These are phyloP conservation scores for Podochytrium sp. DNA, from an alignment of 192 early-diverging fungal species.

Conservation along the genomic window DNA sequence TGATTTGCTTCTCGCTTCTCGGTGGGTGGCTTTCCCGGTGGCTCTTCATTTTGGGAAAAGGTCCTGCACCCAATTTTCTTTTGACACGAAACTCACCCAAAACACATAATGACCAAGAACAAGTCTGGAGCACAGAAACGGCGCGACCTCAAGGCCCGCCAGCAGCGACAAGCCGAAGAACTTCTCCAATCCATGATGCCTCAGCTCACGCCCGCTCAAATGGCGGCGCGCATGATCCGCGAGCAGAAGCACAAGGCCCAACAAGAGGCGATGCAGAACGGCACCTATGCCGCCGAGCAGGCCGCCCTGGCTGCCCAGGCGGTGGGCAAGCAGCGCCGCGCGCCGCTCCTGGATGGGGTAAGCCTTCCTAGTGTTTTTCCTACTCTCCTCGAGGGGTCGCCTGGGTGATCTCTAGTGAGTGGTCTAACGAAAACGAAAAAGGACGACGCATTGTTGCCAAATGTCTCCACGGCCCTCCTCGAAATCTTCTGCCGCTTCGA, in stretches of 20 bases:
- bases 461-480: slow-evolving; percentile 51
- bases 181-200: background rate
- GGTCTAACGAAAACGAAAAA: no score
- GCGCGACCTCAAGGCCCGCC: background rate
- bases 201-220: slow-evolving; percentile 25
- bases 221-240: slow-evolving; percentile 17
- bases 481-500: slow-evolving; percentile 72
- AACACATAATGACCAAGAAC: slow-evolving; percentile 3
- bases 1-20: no score
- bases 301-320: background rate
- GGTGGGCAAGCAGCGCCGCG: slow-evolving; percentile 15
- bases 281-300: background rate
- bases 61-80: no score
- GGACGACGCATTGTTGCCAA: slow-evolving; percentile 52
- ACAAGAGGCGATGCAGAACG: slow-evolving; percentile 5
- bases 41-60: no score
- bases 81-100: background rate
- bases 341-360: slow-evolving; percentile 19
- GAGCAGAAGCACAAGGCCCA: slow-evolving; percentile 18
- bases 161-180: background rate
- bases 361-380: background rate
- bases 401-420: no score
- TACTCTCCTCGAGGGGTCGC: no score
- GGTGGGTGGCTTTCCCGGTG: no score
- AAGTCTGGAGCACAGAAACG: slow-evolving; percentile 23